A percentile compares a stretch with the other conserved stretches of the same genome.
These are phyloP conservation scores for Vaccinium corymbosum DNA, from an alignment of 148 eudicot species.

Conservation along the genomic window DNA sequence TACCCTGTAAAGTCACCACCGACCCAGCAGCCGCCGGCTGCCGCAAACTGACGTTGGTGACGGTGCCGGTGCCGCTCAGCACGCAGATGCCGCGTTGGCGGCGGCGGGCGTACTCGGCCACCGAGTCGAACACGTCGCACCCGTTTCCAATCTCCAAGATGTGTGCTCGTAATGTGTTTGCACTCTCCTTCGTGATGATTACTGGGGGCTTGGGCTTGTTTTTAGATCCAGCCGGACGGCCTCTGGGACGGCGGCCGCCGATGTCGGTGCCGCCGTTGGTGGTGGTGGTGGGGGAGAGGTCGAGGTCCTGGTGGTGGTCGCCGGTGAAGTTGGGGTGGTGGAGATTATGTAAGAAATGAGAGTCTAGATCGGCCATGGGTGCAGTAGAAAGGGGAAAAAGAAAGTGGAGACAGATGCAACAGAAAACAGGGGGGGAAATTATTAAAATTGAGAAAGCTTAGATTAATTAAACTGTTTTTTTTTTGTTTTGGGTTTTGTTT, in stretches of 20 bases:
- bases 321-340: conserved; percentile 33
- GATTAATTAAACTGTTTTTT: background rate
- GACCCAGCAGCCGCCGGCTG: conserved; percentile 35
- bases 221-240: conserved; percentile 41
- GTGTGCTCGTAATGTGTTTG: conserved; percentile 47
- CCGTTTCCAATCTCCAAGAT: conserved; percentile 37
- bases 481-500: background rate
- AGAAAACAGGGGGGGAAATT: conserved; percentile 17
- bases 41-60: conserved; percentile 37
- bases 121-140: conserved; percentile 40
- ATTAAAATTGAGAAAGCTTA: conserved; percentile 1
- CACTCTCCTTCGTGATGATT: conserved; percentile 39
- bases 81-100: conserved; percentile 40
- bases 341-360: conserved; percentile 28
- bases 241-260: conserved; percentile 34
- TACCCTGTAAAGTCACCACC: conserved; percentile 34
- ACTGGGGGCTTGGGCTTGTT: conserved; percentile 51
- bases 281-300: background rate
- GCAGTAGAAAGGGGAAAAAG: conserved; percentile 1
- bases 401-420: conserved; percentile 15
- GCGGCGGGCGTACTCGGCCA: conserved; percentile 34
- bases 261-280: conserved; percentile 16
- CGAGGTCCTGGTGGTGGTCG: conserved; percentile 22
- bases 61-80: conserved; percentile 42
- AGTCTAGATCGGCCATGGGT: conserved; percentile 41